Evolutionary conservation across 208 protist species (phyloP).

Genomic region (Crithidia sp.): DNA sequence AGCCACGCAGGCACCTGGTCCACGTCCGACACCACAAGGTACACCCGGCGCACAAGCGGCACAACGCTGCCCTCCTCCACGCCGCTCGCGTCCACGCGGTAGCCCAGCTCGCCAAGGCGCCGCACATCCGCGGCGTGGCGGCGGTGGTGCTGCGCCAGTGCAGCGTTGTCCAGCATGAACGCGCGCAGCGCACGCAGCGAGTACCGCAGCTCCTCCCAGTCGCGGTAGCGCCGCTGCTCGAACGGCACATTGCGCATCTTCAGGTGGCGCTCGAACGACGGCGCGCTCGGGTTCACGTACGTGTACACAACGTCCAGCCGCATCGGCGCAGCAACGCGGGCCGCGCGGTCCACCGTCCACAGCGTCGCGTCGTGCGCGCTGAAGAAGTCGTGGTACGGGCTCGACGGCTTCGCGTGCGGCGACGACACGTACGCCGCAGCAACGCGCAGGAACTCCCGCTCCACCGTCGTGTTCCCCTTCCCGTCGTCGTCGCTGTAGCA

Average conservation of each 20-base stretch:
- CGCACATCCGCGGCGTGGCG: conserved; percentile 26
- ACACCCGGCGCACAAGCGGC: conserved; percentile 38
- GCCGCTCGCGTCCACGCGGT: conserved; percentile 27
- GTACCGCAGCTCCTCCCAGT: conserved; percentile 72
- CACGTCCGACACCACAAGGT: conserved; percentile 40
- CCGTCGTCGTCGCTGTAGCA: conserved; percentile 22
- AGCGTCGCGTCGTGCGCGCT: conserved; percentile 37
- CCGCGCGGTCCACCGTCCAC: conserved; percentile 41
- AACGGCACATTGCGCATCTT: conserved; percentile 28
- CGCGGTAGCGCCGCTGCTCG: conserved; percentile 34
- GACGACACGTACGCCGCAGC: conserved; percentile 41
- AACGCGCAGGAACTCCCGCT: conserved; percentile 31
- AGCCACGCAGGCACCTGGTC: conserved; percentile 55
- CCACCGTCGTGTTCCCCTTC: conserved; percentile 4
- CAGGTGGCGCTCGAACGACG: conserved; percentile 39
- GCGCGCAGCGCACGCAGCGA: conserved; percentile 45
- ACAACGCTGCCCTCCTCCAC: conserved; percentile 18
- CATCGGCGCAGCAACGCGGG: conserved; percentile 37
- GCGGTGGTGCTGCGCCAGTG: conserved; percentile 31
- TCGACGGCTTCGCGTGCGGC: conserved; percentile 15
- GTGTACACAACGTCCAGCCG: conserved; percentile 63
- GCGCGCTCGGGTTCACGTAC: conserved; percentile 51
- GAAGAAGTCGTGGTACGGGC: conserved; percentile 50
- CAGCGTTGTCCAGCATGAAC: conserved; percentile 31
- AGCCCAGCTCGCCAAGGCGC: conserved; percentile 29